phyloP scores from a whole-genome alignment of 441 rosid species.

The Iberis amara region DNA sequence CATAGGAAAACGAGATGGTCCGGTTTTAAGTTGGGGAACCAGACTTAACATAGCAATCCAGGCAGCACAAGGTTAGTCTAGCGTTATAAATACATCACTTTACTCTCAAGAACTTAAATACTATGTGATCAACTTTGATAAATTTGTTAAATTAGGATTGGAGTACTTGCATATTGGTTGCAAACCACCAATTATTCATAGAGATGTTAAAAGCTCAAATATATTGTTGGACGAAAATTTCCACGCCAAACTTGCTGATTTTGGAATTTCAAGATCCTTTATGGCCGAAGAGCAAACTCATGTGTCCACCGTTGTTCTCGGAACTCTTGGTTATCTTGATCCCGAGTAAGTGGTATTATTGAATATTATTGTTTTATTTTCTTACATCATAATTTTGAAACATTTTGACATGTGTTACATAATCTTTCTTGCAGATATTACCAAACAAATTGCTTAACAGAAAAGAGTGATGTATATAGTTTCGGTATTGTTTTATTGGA shows the following conservation, averaged over 20 bases:
- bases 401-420: no score
- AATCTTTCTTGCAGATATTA: slow-evolving; percentile 17
- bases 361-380: no score
- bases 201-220: slow-evolving; percentile 36
- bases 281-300: slow-evolving; percentile 23
- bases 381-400: no score
- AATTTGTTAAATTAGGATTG: slow-evolving; percentile 22
- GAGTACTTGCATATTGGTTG: slow-evolving; percentile 35
- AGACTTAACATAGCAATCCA: slow-evolving; percentile 28
- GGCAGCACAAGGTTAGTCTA: slow-evolving; percentile 33
- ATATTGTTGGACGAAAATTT: slow-evolving; percentile 29
- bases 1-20: neutral
- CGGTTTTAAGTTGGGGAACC: slow-evolving; percentile 29
- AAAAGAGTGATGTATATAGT: slow-evolving; percentile 35
- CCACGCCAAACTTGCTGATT: slow-evolving; percentile 35
- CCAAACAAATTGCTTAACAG: slow-evolving; percentile 14
- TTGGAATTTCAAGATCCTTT: slow-evolving; percentile 33
- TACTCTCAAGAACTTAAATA: no score
- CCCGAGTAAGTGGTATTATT: slow-evolving; percentile 32
- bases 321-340: slow-evolving; percentile 34
- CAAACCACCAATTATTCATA: slow-evolving; percentile 33
- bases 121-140: neutral
- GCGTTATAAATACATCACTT: no score
- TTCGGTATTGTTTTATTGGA: slow-evolving; percentile 33
- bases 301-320: slow-evolving; percentile 30